Evolutionary conservation across 331 rosid genomes (phyloP).

Genomic region (Spiraea crenata): DNA sequence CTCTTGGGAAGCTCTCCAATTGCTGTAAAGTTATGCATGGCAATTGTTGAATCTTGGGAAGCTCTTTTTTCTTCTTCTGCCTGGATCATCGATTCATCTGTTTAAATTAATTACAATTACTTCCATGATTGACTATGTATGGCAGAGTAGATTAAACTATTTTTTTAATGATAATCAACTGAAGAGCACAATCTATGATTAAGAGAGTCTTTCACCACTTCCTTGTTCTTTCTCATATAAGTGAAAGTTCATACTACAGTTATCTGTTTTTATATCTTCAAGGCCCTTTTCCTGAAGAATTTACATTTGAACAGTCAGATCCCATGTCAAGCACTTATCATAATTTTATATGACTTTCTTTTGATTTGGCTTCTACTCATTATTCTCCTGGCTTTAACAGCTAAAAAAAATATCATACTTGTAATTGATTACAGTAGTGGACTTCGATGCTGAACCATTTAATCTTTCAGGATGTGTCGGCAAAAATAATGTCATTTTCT

Average conservation of each 20-base stretch:
- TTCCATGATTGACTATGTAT: neutral
- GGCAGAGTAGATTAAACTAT: neutral
- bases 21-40: neutral
- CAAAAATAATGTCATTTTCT: constrained; percentile 56
- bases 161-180: too few relatives aligned
- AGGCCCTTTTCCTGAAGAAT: too few relatives aligned
- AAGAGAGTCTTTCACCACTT: neutral
- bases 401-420: too few relatives aligned
- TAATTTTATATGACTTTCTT: neutral
- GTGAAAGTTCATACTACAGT: too few relatives aligned
- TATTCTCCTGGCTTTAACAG: neutral
- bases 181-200: neutral
- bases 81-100: neutral
- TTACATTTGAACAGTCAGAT: neutral
- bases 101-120: neutral
- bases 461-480: constrained; percentile 58
- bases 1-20: neutral
- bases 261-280: too few relatives aligned
- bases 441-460: constrained; percentile 3
- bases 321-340: constrained; percentile 1
- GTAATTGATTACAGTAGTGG: constrained; percentile 5
- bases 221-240: neutral
- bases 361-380: neutral
- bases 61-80: neutral
- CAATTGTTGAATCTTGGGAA: neutral